phyloP scores from a whole-genome alignment of 2,329 filamentous ascomycete genomes.

The Dactylellina sp. region DNA sequence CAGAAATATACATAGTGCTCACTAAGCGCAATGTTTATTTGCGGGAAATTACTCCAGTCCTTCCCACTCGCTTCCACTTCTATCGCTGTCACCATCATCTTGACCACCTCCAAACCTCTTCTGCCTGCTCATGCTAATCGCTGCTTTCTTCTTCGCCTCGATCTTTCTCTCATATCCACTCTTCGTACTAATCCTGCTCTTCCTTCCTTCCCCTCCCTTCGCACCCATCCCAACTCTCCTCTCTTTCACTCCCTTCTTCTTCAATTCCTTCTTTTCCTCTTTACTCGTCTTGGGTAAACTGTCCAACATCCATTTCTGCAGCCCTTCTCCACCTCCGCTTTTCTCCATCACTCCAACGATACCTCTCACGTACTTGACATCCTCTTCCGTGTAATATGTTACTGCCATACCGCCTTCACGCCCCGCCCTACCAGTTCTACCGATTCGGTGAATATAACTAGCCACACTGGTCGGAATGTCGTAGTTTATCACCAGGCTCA shows the following conservation, averaged over 20 bases:
- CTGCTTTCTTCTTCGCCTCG: conserved; percentile 75
- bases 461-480: conserved; percentile 93
- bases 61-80: conserved; percentile 45
- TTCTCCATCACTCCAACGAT: conserved; percentile 95
- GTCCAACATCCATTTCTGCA: conserved; percentile 89
- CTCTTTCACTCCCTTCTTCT: conserved; percentile 66
- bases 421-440: conserved; percentile 88
- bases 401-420: conserved; percentile 88
- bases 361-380: conserved; percentile 87
- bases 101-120: conserved; percentile 62
- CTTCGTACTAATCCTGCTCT: conserved; percentile 82
- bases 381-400: conserved; percentile 95
- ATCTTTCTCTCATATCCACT: conserved; percentile 78
- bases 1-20: too few species aligned
- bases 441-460: conserved; percentile 91
- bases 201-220: conserved; percentile 63
- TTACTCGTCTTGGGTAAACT: conserved; percentile 86
- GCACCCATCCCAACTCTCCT: conserved; percentile 37
- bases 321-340: conserved; percentile 68
- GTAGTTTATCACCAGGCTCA: conserved; percentile 97
- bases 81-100: conserved; percentile 7
- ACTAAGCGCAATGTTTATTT: too few species aligned
- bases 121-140: conserved; percentile 73
- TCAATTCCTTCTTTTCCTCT: conserved; percentile 83
- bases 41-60: conserved; percentile 28